phyloP scores from a whole-genome alignment of 371 early-diverging fungal genomes.

The Mucor sp. region DNA sequence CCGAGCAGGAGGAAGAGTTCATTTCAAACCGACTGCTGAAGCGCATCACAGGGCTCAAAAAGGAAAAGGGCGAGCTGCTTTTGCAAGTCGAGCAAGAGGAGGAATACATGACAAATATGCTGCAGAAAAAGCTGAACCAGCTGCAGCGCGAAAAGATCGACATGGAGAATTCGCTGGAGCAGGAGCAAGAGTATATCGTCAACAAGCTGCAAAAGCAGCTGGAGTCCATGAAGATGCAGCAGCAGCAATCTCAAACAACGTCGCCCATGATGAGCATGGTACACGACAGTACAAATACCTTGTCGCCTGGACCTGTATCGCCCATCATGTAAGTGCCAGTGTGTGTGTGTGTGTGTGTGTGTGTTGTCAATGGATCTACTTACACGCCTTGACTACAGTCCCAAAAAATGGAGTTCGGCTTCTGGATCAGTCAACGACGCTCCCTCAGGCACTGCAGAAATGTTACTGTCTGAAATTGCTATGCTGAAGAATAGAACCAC shows the following conservation, averaged over 20 bases:
- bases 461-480: slow-evolving; percentile 71
- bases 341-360: no score
- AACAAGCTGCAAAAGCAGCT: slow-evolving; percentile 69
- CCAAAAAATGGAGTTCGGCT: slow-evolving; percentile 58
- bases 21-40: slow-evolving; percentile 69
- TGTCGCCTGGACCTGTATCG: slow-evolving; percentile 30
- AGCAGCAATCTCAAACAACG: slow-evolving; percentile 19
- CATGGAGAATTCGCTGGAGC: slow-evolving; percentile 80
- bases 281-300: slow-evolving; percentile 13
- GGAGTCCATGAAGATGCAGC: slow-evolving; percentile 56
- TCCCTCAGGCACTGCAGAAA: slow-evolving; percentile 61
- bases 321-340: slow-evolving; percentile 26
- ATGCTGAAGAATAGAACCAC: slow-evolving; percentile 62
- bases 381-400: slow-evolving; percentile 12
- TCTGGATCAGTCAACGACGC: slow-evolving; percentile 23
- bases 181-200: slow-evolving; percentile 84
- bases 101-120: slow-evolving; percentile 73
- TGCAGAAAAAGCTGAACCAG: slow-evolving; percentile 72
- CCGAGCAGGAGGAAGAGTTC: slow-evolving; percentile 75
- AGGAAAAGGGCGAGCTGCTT: slow-evolving; percentile 69
- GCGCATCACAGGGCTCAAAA: slow-evolving; percentile 68
- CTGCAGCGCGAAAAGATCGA: slow-evolving; percentile 82
- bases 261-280: slow-evolving; percentile 22
- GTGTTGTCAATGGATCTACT: not conserved
- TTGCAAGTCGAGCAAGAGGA: slow-evolving; percentile 75